Percentiles rank a stretch among this genome's conserved stretches.
phyloP scores from a whole-genome alignment of 805 yeast species.

The Zygoascus tannicola region DNA sequence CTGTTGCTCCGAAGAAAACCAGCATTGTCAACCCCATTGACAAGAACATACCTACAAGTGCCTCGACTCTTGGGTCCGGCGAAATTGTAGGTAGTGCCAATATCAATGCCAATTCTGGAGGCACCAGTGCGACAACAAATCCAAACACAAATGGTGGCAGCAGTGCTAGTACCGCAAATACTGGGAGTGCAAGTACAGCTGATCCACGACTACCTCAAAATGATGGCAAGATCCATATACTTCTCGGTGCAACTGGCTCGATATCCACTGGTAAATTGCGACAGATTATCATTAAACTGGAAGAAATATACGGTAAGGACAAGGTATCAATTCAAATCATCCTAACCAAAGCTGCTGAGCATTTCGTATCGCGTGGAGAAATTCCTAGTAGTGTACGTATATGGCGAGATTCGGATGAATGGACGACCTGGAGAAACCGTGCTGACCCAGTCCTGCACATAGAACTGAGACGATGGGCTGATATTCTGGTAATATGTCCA shows the following conservation, averaged over 20 bases:
- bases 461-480: slow-evolving; percentile 95
- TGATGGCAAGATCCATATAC: slow-evolving; percentile 79
- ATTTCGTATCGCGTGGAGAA: slow-evolving; percentile 53
- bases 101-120: slow-evolving; percentile 1
- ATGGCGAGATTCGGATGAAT: slow-evolving; percentile 93
- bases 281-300: slow-evolving; percentile 66
- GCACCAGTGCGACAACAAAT: background rate
- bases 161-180: background rate
- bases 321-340: slow-evolving; percentile 77
- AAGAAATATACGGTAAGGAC: slow-evolving; percentile 66
- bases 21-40: background rate
- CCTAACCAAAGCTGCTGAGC: slow-evolving; percentile 77
- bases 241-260: slow-evolving; percentile 84
- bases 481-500: slow-evolving; percentile 87
- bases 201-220: slow-evolving; percentile 66
- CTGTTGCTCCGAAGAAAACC: background rate
- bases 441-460: slow-evolving; percentile 91
- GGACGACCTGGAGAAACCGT: slow-evolving; percentile 78
- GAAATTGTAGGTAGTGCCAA: slow-evolving; percentile 1
- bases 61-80: background rate
- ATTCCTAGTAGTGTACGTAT: slow-evolving; percentile 62
- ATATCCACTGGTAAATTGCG: slow-evolving; percentile 78
- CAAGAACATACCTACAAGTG: background rate
- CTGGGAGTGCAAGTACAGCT: slow-evolving; percentile 39
- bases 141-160: background rate